A percentile compares a stretch with the other conserved stretches of the same genome.
phyloP scores from a whole-genome alignment of 2,329 filamentous ascomycete species.

The Lachnellula cervina region DNA sequence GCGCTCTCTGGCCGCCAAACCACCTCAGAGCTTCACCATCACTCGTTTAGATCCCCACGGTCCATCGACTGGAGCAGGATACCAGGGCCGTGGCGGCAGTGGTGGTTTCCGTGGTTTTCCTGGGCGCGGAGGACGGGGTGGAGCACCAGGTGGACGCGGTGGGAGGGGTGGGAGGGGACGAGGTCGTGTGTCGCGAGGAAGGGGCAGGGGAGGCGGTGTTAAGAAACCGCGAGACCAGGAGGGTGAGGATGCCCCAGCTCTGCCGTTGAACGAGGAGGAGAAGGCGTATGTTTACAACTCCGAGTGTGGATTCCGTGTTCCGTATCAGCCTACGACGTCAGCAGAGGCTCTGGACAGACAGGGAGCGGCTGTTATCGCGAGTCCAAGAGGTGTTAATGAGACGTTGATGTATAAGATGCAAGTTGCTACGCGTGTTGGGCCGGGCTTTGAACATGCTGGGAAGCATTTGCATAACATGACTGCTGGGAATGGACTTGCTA shows the following conservation, averaged over 20 bases:
- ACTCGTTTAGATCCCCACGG: conserved; percentile 6
- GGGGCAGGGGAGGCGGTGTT: conserved; percentile 36
- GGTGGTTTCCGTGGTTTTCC: neutral
- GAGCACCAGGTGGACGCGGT: neutral
- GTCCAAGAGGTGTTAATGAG: conserved; percentile 20
- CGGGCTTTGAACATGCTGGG: conserved; percentile 8
- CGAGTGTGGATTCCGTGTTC: conserved; percentile 20
- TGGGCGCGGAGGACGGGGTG: neutral
- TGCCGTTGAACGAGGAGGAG: conserved; percentile 22
- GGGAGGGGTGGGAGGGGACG: conserved; percentile 8
- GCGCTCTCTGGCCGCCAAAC: conserved; percentile 29
- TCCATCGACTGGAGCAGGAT: neutral
- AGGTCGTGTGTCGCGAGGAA: conserved; percentile 7
- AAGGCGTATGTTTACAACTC: conserved; percentile 18
- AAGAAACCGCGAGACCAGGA: neutral
- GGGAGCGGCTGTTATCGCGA: conserved; percentile 23
- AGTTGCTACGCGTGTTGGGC: conserved; percentile 21
- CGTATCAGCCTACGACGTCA: conserved; percentile 26
- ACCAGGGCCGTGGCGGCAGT: no score
- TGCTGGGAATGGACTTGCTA: conserved; percentile 16
- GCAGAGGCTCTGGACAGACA: conserved; percentile 16
- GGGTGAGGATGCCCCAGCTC: conserved; percentile 9
- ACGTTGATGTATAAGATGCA: conserved; percentile 25
- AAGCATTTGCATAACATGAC: conserved; percentile 19
- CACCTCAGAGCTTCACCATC: conserved; percentile 21